A percentile compares a stretch with the other conserved stretches of the same genome.
Conservation (phyloP, 352 stramenopile genomes). For the Phytophthora tentaculata region DNA sequence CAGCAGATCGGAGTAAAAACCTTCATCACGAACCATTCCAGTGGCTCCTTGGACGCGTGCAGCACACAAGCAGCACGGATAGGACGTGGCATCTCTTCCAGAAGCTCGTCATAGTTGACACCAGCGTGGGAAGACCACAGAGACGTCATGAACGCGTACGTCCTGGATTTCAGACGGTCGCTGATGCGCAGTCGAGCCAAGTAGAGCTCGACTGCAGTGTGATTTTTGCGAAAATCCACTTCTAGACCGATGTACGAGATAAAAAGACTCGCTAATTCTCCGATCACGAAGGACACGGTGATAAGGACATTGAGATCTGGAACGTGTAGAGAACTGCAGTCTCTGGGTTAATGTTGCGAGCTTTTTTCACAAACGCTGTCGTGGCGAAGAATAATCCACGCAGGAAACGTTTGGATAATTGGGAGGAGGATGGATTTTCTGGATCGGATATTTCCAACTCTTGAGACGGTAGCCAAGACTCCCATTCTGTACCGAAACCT, state of each 20-base stretch:
- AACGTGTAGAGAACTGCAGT: conserved; percentile 45
- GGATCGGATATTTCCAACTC: conserved; percentile 43
- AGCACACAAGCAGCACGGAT: conserved; percentile 62
- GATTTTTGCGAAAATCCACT: conserved; percentile 66
- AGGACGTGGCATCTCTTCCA: conserved; percentile 51
- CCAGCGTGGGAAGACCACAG: conserved; percentile 65
- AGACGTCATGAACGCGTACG: conserved; percentile 52
- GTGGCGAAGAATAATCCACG: conserved; percentile 57
- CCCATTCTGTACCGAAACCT: conserved; percentile 54
- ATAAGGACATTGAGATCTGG: conserved; percentile 53
- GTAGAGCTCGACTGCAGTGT: conserved; percentile 58
- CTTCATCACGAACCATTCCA: conserved; percentile 48
- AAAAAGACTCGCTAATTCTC: conserved; percentile 59
- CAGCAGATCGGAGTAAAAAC: conserved; percentile 42
- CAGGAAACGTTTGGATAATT: conserved; percentile 44
- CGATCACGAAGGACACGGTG: conserved; percentile 64
- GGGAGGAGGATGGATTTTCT: conserved; percentile 9
- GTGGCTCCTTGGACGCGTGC: conserved; percentile 37
- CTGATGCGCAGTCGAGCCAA: conserved; percentile 45
- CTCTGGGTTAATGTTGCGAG: conserved; percentile 21
- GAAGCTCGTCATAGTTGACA: conserved; percentile 57
- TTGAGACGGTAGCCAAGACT: conserved; percentile 52
- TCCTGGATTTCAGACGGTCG: conserved; percentile 34
- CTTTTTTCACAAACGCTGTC: conserved; percentile 57
- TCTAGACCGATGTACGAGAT: conserved; percentile 64